These are phyloP conservation scores for Dissoconium aciculare DNA, from an alignment of 2,329 filamentous ascomycete genomes.

Conservation along the genomic window DNA sequence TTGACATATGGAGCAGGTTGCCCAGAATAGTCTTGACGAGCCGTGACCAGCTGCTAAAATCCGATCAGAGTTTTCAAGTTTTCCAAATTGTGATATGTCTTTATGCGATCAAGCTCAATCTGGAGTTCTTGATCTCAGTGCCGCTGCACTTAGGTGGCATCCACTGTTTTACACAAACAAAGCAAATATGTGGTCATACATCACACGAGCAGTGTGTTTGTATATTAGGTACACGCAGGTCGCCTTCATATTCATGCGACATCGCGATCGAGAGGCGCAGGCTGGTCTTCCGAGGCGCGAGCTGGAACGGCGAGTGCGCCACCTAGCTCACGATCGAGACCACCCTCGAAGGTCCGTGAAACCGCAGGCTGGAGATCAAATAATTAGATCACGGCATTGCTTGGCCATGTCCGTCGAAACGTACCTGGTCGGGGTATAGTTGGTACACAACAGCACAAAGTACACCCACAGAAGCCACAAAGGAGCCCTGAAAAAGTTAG, in stretches of 20 bases:
- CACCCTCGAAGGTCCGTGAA: slow-evolving; percentile 33
- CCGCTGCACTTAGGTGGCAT: too few relatives aligned
- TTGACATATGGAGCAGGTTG: too few relatives aligned
- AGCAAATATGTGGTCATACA: too few relatives aligned
- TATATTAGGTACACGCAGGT: too few relatives aligned
- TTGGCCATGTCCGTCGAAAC: background rate
- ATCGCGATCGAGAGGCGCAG: background rate
- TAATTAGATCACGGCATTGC: background rate
- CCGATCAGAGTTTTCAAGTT: too few relatives aligned
- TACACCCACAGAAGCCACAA: slow-evolving; percentile 28
- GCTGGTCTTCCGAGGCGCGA: background rate
- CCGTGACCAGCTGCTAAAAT: too few relatives aligned
- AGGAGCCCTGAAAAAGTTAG: slow-evolving; percentile 22
- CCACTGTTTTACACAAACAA: too few relatives aligned
- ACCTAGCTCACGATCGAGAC: slow-evolving; percentile 35
- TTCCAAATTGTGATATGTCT: too few relatives aligned
- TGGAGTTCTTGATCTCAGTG: too few relatives aligned
- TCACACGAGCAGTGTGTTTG: too few relatives aligned
- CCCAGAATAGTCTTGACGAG: too few relatives aligned
- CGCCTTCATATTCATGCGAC: slow-evolving; percentile 1
- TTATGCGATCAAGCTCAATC: too few relatives aligned
- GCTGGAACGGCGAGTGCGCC: slow-evolving; percentile 25
- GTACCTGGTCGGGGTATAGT: slow-evolving; percentile 31
- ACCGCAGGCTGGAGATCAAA: slow-evolving; percentile 21
- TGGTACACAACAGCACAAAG: slow-evolving; percentile 27